Base-by-base conservation (phyloP, 345 rosid species). In the Salix purpurea region DNA sequence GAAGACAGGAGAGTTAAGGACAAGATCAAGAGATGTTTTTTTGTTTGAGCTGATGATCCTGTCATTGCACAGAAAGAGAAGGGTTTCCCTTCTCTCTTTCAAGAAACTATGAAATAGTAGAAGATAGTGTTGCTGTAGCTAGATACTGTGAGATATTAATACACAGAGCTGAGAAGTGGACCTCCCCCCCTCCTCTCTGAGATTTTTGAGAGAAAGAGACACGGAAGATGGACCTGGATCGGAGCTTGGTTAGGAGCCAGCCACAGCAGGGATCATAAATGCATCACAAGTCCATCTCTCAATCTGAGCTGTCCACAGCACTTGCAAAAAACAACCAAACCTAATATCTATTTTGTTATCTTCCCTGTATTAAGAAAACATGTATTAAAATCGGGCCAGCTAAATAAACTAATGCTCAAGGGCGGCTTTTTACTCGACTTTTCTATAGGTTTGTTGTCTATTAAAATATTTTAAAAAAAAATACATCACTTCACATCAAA, bases 291-390 rank as follows among this genome's bases (percentile, higher is more conserved):
- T 73, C 64, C 40, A 13, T 56, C 16, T 73, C 34, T 16, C 65
- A 13, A 67, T 73, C 34, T 73, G 61, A 73, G 76, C 76, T 73
- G 76, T 73, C 40, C 34, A 66, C 69, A 19, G 23, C 21, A 37
- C 64, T 36, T 6, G 40, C 26, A 36, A n/a, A 40, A 18, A 65
- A 18, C 69, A 32, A 18, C 39, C 18, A 13, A 40, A 65, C 42
- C 26, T 21, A 32, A 2, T 16, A 6, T 6, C 36, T 62, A 13
- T 6, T 62, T 62, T 62, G 10, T 32, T 7, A 36, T 16, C 11
- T 65, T 65, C 39, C 42, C 5, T 44, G 1, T 21, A 54, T 54
- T 54, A 54, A 19, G 24, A 21, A 54, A 21, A 54, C 60, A 2
- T 0, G 24, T 54, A 54, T 54, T 7, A 54, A 54, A 11, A 2